Base-by-base conservation (phyloP, 768 basidiomycete species). In the Strobilomyces echinocephalus region DNA sequence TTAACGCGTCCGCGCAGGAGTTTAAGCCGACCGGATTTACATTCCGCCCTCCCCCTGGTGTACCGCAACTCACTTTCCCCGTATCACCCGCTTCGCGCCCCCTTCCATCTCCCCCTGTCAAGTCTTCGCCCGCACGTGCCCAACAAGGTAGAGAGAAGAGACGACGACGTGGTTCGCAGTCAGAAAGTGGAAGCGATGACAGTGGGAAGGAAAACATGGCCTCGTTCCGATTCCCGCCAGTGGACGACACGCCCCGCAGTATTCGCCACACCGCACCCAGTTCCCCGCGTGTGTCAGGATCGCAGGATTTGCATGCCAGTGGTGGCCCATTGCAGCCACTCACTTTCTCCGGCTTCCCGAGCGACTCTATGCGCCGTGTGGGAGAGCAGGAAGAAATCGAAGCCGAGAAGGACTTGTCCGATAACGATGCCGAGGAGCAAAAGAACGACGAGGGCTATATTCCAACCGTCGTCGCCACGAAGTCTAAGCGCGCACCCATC, bases 131-230 rank as follows among this genome's bases (percentile, higher is more conserved):
- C 41, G 51, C 35, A 56, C 65, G 66, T 54, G 56, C 60, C 56
- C 61, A 69, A 61, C 88, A 92, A 69, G 91, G 91, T 16, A 76
- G 90, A 51, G 89, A 93, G 71, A 92, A 93, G 69, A 77, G 89
- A 55, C 85, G 81, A 55, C 79, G 87, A 14, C 76, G 82, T 42
- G 78, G 73, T 26, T 81, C 85, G 5, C 69, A 64, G 4, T 67
- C 67, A 18, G 60, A 62, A 1, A 66, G 71, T 6, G 70, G 75
- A 20, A 76, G 74, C n/a, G 63, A 73, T 46, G 85, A 81, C 62
- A 84, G 79, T 21, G 67, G 68, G 14, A 69, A 73, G 26, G 82
- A 84, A 55, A 82, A 78, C 24, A 84, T 91, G 81, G 60, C 77
- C 7, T 85, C 87, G 5, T 91, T 90, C 78, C 82, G 80, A 63